A percentile compares a stretch with the other conserved stretches of the same genome.
These are phyloP conservation scores for Graphilbum sp. DNA, from an alignment of 2,329 filamentous ascomycete genomes.

Conservation along the genomic window DNA sequence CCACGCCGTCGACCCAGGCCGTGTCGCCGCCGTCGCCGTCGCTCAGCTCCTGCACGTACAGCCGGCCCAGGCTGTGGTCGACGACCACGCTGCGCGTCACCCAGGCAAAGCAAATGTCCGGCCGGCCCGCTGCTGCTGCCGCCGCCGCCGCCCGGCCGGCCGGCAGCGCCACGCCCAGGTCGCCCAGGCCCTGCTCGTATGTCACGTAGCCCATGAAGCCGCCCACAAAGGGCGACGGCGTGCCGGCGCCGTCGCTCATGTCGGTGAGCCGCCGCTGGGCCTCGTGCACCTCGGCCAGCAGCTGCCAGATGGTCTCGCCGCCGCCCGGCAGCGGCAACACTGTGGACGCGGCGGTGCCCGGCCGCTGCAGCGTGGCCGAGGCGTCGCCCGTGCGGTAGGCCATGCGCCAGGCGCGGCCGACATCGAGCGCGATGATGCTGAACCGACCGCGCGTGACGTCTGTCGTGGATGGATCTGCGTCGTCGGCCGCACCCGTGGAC, in stretches of 20 bases:
- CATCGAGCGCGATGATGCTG: conserved; percentile 57
- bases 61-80: conserved; percentile 46
- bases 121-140: too few relatives aligned
- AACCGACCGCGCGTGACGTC: conserved; percentile 37
- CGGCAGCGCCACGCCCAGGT: conserved; percentile 29
- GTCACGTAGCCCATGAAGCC: conserved; percentile 74
- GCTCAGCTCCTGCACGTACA: conserved; percentile 52
- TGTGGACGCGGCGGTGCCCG: background rate
- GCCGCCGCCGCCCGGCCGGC: background rate
- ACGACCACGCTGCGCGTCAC: conserved; percentile 62
- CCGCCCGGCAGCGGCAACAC: conserved; percentile 8
- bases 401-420: conserved; percentile 37
- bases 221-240: conserved; percentile 51
- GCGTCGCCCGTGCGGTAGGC: conserved; percentile 37
- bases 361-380: conserved; percentile 17
- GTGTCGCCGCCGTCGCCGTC: conserved; percentile 16
- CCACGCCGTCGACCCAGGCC: conserved; percentile 28
- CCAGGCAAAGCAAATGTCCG: conserved; percentile 64
- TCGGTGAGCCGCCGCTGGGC: conserved; percentile 1
- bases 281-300: conserved; percentile 29
- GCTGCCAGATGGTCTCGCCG: conserved; percentile 28
- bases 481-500: conserved; percentile 1
- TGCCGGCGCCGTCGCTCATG: too few relatives aligned
- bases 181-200: conserved; percentile 64
- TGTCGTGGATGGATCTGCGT: background rate